Conservation (phyloP, 495 filamentous ascomycete genomes). For the Neurospora africana region DNA sequence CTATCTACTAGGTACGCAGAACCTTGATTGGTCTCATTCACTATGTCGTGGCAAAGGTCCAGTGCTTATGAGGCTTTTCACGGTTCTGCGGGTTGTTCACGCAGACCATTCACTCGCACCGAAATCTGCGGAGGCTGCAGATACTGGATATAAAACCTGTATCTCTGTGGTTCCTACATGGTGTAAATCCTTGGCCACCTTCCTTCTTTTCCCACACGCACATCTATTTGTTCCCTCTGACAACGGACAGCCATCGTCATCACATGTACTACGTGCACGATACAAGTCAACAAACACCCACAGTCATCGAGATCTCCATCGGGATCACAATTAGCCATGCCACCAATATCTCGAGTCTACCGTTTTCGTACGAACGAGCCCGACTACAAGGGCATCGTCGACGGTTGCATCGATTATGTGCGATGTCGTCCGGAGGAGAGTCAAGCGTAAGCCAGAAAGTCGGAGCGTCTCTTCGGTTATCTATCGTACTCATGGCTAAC, state of each 20-base stretch:
- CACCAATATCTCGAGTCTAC: background rate
- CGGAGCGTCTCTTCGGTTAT: background rate
- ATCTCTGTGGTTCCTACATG: background rate
- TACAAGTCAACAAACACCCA: background rate
- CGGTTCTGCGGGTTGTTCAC: background rate
- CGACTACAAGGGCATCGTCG: background rate
- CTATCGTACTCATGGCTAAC: background rate
- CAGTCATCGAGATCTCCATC: background rate
- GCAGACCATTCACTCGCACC: background rate
- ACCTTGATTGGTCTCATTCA: background rate
- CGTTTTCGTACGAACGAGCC: background rate
- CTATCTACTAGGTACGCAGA: background rate
- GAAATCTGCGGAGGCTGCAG: background rate
- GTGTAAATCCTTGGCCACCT: background rate
- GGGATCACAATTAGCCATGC: background rate
- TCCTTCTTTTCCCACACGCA: background rate
- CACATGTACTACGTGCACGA: background rate
- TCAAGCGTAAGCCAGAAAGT: background rate
- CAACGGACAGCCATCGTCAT: background rate
- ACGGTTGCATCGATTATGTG: background rate
- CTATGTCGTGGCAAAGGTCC: background rate
- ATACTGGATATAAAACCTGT: background rate
- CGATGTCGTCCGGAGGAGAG: background rate
- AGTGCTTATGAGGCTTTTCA: background rate
- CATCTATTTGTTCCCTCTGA: background rate